Percentiles rank a stretch among this genome's conserved stretches.
Evolutionary conservation across 1,284 basidiomycete species (phyloP).

Genomic region (Leccinum insolens): DNA sequence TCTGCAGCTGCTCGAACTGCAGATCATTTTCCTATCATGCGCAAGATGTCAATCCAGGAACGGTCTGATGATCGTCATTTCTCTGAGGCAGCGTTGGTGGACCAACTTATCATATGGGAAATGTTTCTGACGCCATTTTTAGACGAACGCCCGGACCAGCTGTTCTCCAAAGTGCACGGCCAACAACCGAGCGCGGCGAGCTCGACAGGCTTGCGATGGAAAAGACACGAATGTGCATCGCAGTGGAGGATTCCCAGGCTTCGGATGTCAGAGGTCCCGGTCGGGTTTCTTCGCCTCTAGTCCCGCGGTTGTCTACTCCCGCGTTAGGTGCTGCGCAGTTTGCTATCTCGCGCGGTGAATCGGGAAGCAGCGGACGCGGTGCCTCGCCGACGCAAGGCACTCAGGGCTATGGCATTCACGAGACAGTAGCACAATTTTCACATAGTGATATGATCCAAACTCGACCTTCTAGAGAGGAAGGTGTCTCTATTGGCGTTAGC

Average conservation of each 20-base stretch:
- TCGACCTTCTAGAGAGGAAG: neutral
- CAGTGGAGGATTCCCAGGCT: neutral
- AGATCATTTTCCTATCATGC: neutral
- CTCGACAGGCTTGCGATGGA: neutral
- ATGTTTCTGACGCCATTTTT: slow-evolving; percentile 6
- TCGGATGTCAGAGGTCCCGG: neutral
- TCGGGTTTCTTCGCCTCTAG: neutral
- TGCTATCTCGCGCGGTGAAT: neutral
- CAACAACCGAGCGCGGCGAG: neutral
- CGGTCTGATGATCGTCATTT: neutral
- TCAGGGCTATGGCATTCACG: neutral
- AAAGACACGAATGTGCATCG: neutral
- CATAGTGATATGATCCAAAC: slow-evolving; percentile 1
- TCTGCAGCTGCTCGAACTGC: neutral
- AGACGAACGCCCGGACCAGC: slow-evolving; percentile 5
- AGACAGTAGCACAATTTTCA: neutral
- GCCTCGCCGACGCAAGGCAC: neutral
- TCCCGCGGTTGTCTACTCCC: neutral
- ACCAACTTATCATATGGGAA: neutral
- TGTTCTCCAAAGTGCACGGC: neutral
- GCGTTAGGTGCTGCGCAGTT: neutral
- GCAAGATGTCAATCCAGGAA: neutral
- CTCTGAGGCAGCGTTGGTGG: slow-evolving; percentile 15
- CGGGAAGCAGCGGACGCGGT: neutral
- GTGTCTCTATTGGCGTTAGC: neutral